Conservation (phyloP, 2,329 filamentous ascomycete genomes). For the Cladophialophora psammophila region DNA sequence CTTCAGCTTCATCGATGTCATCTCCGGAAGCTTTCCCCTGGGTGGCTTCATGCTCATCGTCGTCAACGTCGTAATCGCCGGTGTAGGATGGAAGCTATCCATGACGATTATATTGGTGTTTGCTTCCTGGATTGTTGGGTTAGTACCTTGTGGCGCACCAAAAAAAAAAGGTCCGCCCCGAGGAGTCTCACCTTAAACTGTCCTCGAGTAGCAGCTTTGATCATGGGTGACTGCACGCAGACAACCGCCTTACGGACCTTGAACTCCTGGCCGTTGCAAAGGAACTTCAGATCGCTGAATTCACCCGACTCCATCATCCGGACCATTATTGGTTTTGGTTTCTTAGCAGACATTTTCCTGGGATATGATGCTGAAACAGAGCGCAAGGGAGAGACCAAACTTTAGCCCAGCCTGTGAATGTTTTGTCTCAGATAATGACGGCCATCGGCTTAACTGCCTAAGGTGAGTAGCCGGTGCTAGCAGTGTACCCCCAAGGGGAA, state of each 20-base stretch:
- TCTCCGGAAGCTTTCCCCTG: not conserved
- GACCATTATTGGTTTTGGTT: not conserved
- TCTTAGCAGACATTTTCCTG: not conserved
- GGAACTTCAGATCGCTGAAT: conserved; percentile 5
- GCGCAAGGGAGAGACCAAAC: no score
- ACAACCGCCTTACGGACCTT: conserved; percentile 10
- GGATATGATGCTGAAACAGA: not conserved
- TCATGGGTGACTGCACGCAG: not conserved
- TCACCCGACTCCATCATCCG: not conserved
- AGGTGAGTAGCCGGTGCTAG: no score
- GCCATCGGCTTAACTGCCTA: no score
- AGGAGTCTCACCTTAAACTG: not conserved
- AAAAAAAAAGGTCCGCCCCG: no score
- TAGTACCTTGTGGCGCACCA: not conserved
- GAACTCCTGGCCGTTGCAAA: conserved; percentile 8
- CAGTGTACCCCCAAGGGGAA: no score
- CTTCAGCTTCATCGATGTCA: not conserved
- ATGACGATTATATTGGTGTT: not conserved
- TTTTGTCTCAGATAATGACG: no score
- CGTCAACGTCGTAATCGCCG: not conserved
- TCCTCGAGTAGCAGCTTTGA: not conserved
- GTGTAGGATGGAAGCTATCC: not conserved
- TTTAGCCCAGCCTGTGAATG: no score
- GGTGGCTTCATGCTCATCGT: not conserved
- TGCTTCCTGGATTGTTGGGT: not conserved